Conservation (phyloP, 495 filamentous ascomycete genomes). For the Xylaria scruposa region DNA sequence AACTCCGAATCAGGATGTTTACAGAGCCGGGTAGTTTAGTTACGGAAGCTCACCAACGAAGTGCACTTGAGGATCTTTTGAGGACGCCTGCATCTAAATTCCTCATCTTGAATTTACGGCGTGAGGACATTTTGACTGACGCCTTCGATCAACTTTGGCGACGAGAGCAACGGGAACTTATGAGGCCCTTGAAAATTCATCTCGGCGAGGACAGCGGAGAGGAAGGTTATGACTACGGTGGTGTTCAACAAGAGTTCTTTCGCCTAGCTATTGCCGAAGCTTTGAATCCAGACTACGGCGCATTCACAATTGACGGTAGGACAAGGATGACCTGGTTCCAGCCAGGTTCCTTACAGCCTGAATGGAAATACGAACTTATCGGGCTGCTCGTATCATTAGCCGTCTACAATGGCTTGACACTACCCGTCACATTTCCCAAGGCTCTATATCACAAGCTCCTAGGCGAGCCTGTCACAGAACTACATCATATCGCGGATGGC, state of each 20-base stretch:
- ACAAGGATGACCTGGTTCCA: conserved; percentile 88
- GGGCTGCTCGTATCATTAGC: conserved; percentile 88
- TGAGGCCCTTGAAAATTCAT: conserved; percentile 85
- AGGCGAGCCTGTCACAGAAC: conserved; percentile 64
- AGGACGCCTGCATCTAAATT: conserved; percentile 71
- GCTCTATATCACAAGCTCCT: conserved; percentile 85
- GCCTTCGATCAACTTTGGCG: conserved; percentile 89
- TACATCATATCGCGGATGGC: conserved; percentile 81
- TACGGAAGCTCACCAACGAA: conserved; percentile 50
- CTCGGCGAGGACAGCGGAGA: conserved; percentile 82
- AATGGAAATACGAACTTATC: conserved; percentile 89
- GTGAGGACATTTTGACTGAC: conserved; percentile 74
- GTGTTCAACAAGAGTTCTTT: conserved; percentile 96
- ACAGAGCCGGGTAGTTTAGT: conserved; percentile 56
- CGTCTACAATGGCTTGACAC: conserved; percentile 90
- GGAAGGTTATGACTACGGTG: conserved; percentile 90
- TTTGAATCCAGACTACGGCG: conserved; percentile 73
- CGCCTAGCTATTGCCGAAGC: conserved; percentile 78
- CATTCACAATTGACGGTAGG: conserved; percentile 75
- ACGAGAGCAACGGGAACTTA: conserved; percentile 78
- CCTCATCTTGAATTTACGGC: conserved; percentile 76
- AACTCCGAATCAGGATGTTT: conserved; percentile 66
- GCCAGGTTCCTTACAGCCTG: conserved; percentile 76
- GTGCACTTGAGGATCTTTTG: conserved; percentile 64
- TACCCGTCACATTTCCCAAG: conserved; percentile 86